Evolutionary conservation across 352 stramenopile genomes (phyloP).

Genomic region (Pythium insidiosum): DNA sequence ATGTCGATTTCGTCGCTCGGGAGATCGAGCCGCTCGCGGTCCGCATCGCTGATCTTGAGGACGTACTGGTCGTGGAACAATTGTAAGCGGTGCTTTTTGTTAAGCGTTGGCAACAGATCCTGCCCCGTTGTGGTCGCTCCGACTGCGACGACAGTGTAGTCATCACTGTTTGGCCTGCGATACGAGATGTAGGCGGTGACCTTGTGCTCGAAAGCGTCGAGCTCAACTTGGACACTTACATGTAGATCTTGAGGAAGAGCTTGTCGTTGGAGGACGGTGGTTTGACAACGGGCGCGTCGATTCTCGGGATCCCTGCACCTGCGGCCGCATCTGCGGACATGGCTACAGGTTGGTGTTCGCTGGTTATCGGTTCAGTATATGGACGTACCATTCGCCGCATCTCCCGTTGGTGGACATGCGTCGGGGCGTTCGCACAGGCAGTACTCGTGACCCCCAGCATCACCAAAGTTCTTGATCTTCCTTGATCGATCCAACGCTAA

Average conservation of each 20-base stretch:
- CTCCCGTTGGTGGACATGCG: conserved; percentile 63
- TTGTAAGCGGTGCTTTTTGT: conserved; percentile 81
- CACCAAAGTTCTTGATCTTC: conserved; percentile 90
- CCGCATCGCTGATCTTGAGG: conserved; percentile 83
- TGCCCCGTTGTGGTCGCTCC: conserved; percentile 70
- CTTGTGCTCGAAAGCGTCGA: background rate
- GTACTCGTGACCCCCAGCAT: conserved; percentile 80
- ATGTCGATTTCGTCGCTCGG: conserved; percentile 83
- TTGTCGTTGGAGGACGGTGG: conserved; percentile 55
- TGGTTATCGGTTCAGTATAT: background rate
- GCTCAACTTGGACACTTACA: conserved; percentile 26
- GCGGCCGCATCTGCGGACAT: conserved; percentile 16
- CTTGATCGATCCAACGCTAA: conserved; percentile 71
- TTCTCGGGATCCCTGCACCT: conserved; percentile 29
- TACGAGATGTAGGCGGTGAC: background rate
- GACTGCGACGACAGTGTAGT: conserved; percentile 85
- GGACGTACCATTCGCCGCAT: conserved; percentile 18
- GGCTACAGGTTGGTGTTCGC: conserved; percentile 10
- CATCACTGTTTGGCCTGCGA: conserved; percentile 76
- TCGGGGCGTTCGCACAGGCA: conserved; percentile 83
- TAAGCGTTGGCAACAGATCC: conserved; percentile 77
- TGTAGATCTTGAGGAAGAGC: conserved; percentile 84
- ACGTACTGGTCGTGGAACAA: conserved; percentile 85
- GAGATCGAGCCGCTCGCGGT: conserved; percentile 73
- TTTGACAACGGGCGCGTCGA: no score